These are phyloP conservation scores for Zea mays DNA, from an alignment of 176 grass and related monocot species.

Conservation along the genomic window Zm-B73-REFERENCE-NAM-5.0 NC_050101.1:145461501-145462000, in stretches of 20 bases:
- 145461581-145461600: slow-evolving; percentile 96
- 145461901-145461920: not conserved
- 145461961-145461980: not conserved
- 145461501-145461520: not conserved
- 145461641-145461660: not conserved
- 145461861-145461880: not conserved
- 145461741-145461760: not conserved
- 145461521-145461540: slow-evolving; percentile 72
- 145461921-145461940: not conserved
- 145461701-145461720: not conserved
- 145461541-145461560: slow-evolving; percentile 80
- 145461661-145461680: not conserved
- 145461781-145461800: slow-evolving; percentile 2
- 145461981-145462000: not conserved
- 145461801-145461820: not conserved
- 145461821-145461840: not conserved
- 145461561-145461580: slow-evolving; percentile 88
- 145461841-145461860: not conserved
- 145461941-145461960: not conserved
- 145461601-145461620: slow-evolving; percentile 85
- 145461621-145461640: slow-evolving; percentile 94
- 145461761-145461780: not conserved
- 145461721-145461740: not conserved
- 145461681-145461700: not conserved
- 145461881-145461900: not conserved